Conservation (phyloP, 257 asterid species). For the Scutellaria minor region DNA sequence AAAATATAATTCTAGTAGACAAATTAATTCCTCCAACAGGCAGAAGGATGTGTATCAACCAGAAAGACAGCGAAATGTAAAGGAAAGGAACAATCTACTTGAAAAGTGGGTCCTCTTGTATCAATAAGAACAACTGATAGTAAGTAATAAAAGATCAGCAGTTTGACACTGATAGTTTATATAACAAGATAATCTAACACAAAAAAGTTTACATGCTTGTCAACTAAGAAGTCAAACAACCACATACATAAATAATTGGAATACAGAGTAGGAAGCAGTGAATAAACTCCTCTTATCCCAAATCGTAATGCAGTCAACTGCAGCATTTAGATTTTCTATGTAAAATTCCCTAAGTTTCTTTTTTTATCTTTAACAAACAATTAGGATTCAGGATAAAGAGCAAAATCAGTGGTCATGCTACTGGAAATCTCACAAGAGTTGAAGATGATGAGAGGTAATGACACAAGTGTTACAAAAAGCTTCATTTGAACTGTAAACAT, state of each 20-base stretch:
- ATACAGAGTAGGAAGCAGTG: background rate
- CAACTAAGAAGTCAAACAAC: slow-evolving; percentile 15
- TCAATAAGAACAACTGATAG: background rate
- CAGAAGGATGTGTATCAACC: background rate
- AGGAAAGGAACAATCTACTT: background rate
- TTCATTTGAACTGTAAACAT: background rate
- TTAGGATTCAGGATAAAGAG: background rate
- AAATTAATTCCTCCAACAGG: slow-evolving; percentile 11
- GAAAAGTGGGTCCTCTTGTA: background rate
- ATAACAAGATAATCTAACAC: background rate
- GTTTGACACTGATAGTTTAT: background rate
- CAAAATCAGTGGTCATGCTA: background rate
- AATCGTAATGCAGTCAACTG: background rate
- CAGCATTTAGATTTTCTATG: background rate
- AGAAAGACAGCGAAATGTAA: background rate
- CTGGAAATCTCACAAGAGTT: background rate
- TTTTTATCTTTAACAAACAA: background rate
- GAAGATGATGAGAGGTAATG: background rate
- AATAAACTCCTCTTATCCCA: background rate
- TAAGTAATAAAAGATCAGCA: background rate
- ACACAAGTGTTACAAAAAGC: background rate
- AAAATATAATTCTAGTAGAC: background rate
- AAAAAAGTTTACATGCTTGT: background rate
- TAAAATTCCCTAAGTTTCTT: background rate
- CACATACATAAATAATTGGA: background rate